These are phyloP conservation scores for Cardiospermum halicacabum DNA, from an alignment of 345 rosid species.

Conservation along the genomic window DNA sequence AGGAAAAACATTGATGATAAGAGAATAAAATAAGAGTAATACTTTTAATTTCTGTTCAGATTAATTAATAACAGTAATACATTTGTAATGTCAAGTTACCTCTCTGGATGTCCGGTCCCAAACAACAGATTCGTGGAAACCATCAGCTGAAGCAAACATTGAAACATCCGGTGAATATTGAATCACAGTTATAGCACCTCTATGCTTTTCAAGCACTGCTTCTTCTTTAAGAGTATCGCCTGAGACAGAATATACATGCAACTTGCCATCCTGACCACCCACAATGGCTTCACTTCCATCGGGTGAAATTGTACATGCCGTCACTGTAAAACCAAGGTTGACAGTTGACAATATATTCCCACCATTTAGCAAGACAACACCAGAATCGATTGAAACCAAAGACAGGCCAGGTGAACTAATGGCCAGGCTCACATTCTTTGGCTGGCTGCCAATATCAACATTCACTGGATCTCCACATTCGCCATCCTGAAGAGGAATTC, in stretches of 20 bases:
- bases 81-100: constrained; percentile 28
- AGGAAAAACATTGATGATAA: background rate
- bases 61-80: background rate
- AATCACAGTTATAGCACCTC: constrained; percentile 60
- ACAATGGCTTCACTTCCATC: constrained; percentile 68
- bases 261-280: constrained; percentile 70
- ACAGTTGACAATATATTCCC: constrained; percentile 38
- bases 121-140: constrained; percentile 63
- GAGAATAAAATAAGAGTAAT: background rate
- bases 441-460: constrained; percentile 54
- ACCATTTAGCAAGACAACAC: constrained; percentile 54
- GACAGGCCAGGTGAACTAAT: constrained; percentile 31
- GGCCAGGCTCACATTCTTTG: constrained; percentile 57
- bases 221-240: constrained; percentile 53
- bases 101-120: constrained; percentile 62
- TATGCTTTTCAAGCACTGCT: constrained; percentile 62
- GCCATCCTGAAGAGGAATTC: constrained; percentile 34
- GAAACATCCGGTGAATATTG: constrained; percentile 61
- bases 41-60: background rate
- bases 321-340: constrained; percentile 47
- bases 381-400: constrained; percentile 51
- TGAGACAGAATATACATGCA: constrained; percentile 55
- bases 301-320: constrained; percentile 58
- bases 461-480: constrained; percentile 44
- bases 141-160: constrained; percentile 74